Percentiles rank a stretch among this genome's conserved stretches.
Conservation (phyloP, 1,284 basidiomycete species). For the Fomitopsis palustris region DNA sequence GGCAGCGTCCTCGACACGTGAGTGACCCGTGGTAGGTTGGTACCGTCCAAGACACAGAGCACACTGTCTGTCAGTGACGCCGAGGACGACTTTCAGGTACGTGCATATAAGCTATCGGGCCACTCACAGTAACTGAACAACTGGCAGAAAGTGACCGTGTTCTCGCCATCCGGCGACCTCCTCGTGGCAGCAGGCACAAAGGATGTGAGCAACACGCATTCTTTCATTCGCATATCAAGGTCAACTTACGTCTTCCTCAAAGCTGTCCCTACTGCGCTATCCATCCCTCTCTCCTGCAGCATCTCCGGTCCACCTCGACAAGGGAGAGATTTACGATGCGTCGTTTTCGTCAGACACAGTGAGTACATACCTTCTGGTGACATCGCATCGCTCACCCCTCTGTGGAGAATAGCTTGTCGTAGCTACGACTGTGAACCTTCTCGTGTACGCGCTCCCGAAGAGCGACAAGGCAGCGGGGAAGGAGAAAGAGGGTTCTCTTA, state of each 20-base stretch:
- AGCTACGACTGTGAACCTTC: conserved; percentile 57
- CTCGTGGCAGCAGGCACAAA: conserved; percentile 62
- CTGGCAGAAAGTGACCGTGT: conserved; percentile 69
- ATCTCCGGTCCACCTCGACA: conserved; percentile 43
- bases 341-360: conserved; percentile 58
- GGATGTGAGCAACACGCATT: conserved; percentile 42
- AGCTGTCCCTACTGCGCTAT: conserved; percentile 70
- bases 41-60: conserved; percentile 47
- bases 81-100: conserved; percentile 80
- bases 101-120: conserved; percentile 12
- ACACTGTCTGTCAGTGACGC: conserved; percentile 58
- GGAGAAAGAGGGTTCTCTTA: conserved; percentile 27
- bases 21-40: conserved; percentile 42
- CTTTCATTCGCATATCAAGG: conserved; percentile 1
- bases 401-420: conserved; percentile 51
- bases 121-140: conserved; percentile 9
- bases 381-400: conserved; percentile 5
- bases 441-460: conserved; percentile 56
- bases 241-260: not conserved
- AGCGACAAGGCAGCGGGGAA: conserved; percentile 39
- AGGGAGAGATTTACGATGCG: conserved; percentile 75
- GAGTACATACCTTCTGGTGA: conserved; percentile 16
- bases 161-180: conserved; percentile 62
- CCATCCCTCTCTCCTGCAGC: conserved; percentile 56
- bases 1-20: not conserved